Percentiles rank a stretch among this genome's conserved stretches.
phyloP scores from a whole-genome alignment of 257 asterid species.

The Voacanga thouarsii region DNA sequence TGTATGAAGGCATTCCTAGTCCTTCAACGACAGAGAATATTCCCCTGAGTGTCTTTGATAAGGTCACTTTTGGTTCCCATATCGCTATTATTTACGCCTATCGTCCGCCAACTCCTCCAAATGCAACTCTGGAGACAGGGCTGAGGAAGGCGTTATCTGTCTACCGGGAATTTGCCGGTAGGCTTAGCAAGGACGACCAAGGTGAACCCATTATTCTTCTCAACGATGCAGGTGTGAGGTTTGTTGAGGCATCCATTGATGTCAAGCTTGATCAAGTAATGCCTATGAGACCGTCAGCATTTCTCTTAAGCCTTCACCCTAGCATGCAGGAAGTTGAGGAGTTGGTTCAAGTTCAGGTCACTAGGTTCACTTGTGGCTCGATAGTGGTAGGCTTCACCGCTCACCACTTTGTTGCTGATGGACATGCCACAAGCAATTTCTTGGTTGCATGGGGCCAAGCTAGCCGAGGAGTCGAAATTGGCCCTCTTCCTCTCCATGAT shows the following conservation, averaged over 20 bases:
- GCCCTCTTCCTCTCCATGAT: conserved; percentile 52
- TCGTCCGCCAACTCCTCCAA: conserved; percentile 70
- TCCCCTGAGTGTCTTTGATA: conserved; percentile 70
- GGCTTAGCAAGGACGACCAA: conserved; percentile 46
- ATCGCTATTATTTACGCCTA: conserved; percentile 74
- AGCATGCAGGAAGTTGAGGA: conserved; percentile 44
- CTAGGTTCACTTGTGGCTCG: conserved; percentile 77
- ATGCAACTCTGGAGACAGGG: conserved; percentile 45
- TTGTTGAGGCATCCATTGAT: conserved; percentile 71
- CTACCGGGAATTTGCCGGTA: conserved; percentile 79
- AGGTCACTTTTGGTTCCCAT: conserved; percentile 60
- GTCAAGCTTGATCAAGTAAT: conserved; percentile 41
- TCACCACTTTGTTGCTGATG: conserved; percentile 79
- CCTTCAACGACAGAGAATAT: conserved; percentile 30
- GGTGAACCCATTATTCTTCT: conserved; percentile 47
- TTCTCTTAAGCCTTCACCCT: conserved; percentile 65
- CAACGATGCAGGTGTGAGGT: conserved; percentile 67
- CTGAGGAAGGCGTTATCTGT: conserved; percentile 50
- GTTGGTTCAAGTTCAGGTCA: conserved; percentile 71
- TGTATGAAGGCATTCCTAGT: conserved; percentile 42
- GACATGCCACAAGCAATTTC: conserved; percentile 63
- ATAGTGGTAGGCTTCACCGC: conserved; percentile 74
- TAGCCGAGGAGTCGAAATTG: conserved; percentile 39
- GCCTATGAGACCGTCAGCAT: conserved; percentile 44
- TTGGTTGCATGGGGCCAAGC: conserved; percentile 89